Evolutionary conservation across 106 monocot species (phyloP), one percentile per base, ranked within the genome.

Genomic region (Dioscorea zingiberensis): DNA sequence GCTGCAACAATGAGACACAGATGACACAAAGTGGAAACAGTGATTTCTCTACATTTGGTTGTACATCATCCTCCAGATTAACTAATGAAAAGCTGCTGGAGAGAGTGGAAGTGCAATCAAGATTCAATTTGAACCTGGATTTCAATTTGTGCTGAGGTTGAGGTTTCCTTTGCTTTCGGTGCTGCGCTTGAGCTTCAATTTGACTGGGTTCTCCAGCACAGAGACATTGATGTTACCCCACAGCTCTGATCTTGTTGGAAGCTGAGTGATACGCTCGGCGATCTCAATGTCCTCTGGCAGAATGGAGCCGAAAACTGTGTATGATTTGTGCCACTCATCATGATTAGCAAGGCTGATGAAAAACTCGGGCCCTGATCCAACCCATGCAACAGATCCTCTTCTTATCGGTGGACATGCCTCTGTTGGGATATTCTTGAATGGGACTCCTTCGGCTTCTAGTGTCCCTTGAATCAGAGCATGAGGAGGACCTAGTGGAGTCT

Each of bases 321-420:
- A 89, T 14, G 84, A 25, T 38, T 71, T 78, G 58, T 27, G 75
- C 98, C 98, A 99, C 62, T 99, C 93, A 25, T 64, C 19, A 59
- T 99, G 98, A 54, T 99, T 87, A n/a, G 89, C 93, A 3, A 93
- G 71, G 65, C 98, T 99, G 73, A 99, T 87, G 60, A 99, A 84
- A 76, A 99, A 93, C 57, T 99, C 93, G 1, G 98, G 98, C 25
- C 98, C 98, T 8, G 79, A 77, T 1, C 86, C 93, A 24, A 99
- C 60, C 98, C 98, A 99, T 61, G 86, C 93, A 55, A 93, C 84
- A 3, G 89, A 93, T 3, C 98, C 98, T 80, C 98, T 79, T 74
- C 64, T 70, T 47, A 93, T 58, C 0, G 60, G 13, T 2, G 84
- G 86, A 27, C 87, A 84, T 48, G 78, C 86, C 62, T 99, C 98